Evolutionary conservation across 345 rosid species (phyloP).

Genomic region (Cardamine chenopodiifolia): DNA sequence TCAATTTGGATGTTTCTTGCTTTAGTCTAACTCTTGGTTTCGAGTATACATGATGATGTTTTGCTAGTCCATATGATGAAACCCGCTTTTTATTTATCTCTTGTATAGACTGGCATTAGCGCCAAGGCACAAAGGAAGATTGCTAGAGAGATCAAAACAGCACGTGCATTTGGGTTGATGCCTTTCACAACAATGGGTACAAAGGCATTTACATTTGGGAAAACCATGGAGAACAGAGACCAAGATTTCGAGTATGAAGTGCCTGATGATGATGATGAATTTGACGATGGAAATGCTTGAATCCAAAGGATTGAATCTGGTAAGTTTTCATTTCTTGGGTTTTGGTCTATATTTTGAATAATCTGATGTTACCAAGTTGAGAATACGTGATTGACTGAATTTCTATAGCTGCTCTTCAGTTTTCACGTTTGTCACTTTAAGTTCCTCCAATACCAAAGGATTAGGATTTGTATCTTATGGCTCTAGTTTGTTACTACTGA

Average conservation of each 20-base stretch:
- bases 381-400: background rate
- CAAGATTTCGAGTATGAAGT: slow-evolving; percentile 57
- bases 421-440: background rate
- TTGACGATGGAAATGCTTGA: slow-evolving; percentile 16
- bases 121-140: slow-evolving; percentile 95
- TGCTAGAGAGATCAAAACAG: slow-evolving; percentile 94
- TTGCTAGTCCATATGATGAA: slow-evolving; percentile 4
- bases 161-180: slow-evolving; percentile 88
- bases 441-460: slow-evolving; percentile 9
- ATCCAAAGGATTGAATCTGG: background rate
- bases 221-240: slow-evolving; percentile 64
- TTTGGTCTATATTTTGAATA: slow-evolving; percentile 32
- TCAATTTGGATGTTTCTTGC: slow-evolving; percentile 33
- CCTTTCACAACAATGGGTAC: slow-evolving; percentile 97
- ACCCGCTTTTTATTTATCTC: slow-evolving; percentile 4
- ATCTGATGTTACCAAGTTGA: slow-evolving; percentile 7
- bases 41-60: background rate
- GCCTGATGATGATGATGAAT: slow-evolving; percentile 36
- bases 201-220: slow-evolving; percentile 65
- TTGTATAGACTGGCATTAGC: slow-evolving; percentile 72
- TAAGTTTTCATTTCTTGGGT: slow-evolving; percentile 20
- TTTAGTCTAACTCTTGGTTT: slow-evolving; percentile 11
- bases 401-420: background rate
- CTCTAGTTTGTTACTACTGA: slow-evolving; percentile 21
- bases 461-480: slow-evolving; percentile 20